Conservation (phyloP, 1,284 basidiomycete genomes). For the Cryptococcus sp. region DNA sequence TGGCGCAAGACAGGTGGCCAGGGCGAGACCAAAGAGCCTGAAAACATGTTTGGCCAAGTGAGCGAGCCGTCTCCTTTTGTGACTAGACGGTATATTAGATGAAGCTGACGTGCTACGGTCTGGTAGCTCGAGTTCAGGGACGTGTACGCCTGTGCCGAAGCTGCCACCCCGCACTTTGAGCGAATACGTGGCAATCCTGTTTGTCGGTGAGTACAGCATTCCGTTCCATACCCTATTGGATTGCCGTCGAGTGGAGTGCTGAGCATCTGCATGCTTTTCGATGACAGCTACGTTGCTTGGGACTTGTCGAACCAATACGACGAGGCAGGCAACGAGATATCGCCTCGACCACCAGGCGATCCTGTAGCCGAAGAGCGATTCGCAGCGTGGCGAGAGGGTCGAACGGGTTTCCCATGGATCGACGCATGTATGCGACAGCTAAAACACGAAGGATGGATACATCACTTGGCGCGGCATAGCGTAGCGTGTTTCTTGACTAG, state of each 20-base stretch:
- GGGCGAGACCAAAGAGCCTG: conserved; percentile 44
- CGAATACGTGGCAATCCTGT: conserved; percentile 54
- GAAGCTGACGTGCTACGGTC: background rate
- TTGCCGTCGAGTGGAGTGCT: background rate
- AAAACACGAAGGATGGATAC: conserved; percentile 57
- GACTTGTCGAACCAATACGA: conserved; percentile 55
- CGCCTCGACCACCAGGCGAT: conserved; percentile 51
- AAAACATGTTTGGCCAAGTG: conserved; percentile 47
- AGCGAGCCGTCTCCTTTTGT: background rate
- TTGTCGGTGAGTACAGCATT: conserved; percentile 41
- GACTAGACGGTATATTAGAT: background rate
- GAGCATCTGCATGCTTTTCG: no score
- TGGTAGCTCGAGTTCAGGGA: conserved; percentile 54
- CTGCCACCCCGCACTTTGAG: conserved; percentile 51
- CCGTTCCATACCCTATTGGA: background rate
- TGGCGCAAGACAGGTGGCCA: conserved; percentile 34
- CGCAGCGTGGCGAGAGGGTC: conserved; percentile 54
- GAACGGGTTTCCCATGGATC: conserved; percentile 57
- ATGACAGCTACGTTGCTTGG: conserved; percentile 53
- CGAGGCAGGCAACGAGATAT: conserved; percentile 44
- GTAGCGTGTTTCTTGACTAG: conserved; percentile 61
- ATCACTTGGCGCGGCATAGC: conserved; percentile 58
- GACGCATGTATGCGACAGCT: conserved; percentile 58
- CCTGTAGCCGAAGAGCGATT: conserved; percentile 53
- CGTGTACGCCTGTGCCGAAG: conserved; percentile 56